Evolutionary conservation across 306 rosid species (phyloP).

Genomic region (Trifolium pratense): DNA sequence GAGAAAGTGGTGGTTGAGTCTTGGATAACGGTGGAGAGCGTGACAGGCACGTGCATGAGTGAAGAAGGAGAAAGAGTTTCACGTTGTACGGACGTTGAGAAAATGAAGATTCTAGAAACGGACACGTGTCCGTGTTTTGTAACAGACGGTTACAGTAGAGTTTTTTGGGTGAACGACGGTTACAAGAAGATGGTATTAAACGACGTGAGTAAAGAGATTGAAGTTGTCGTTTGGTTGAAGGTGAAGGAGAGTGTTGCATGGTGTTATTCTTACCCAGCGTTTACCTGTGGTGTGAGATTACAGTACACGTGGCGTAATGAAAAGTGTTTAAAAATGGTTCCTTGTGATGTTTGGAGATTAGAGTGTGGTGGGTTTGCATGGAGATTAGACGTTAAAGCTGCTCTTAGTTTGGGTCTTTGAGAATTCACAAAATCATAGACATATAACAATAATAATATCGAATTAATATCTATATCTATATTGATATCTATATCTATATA

Average conservation of each 20-base stretch:
- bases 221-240: constrained; percentile 48
- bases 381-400: constrained; percentile 77
- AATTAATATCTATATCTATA: not conserved
- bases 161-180: constrained; percentile 78
- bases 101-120: constrained; percentile 55
- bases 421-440: not conserved
- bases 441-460: not conserved
- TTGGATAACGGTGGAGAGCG: constrained; percentile 86
- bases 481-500: not conserved
- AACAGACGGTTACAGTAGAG: constrained; percentile 63
- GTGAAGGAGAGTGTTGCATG: constrained; percentile 43
- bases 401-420: constrained; percentile 71
- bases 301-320: constrained; percentile 62
- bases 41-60: constrained; percentile 78
- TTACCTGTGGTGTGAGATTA: constrained; percentile 63
- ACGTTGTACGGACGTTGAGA: constrained; percentile 73
- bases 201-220: not conserved
- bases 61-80: constrained; percentile 31
- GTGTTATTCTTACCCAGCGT: constrained; percentile 42
- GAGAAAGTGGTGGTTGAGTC: constrained; percentile 46
- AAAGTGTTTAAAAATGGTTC: constrained; percentile 65
- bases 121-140: constrained; percentile 94
- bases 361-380: constrained; percentile 71
- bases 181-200: constrained; percentile 69
- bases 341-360: constrained; percentile 80